Conservation (phyloP, 1,284 basidiomycete species). For the Limonomyces culmigenus region DNA sequence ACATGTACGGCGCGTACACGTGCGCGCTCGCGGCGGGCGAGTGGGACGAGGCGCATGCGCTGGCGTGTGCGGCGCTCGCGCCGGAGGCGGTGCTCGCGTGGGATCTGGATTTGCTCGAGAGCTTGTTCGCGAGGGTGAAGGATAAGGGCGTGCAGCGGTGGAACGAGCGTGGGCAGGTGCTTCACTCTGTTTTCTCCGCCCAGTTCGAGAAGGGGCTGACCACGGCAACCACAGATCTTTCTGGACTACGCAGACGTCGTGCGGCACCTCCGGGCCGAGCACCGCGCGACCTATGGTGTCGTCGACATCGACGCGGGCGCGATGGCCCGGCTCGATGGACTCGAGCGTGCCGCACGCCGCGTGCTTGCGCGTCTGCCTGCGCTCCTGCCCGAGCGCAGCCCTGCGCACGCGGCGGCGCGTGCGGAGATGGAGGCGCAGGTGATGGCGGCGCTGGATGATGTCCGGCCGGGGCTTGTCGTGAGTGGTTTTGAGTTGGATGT, state of each 20-base stretch:
- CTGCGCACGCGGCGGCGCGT: constrained; percentile 49
- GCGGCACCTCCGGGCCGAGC: constrained; percentile 39
- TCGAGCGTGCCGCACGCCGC: constrained; percentile 44
- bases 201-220: constrained; percentile 2
- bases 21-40: constrained; percentile 57
- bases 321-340: constrained; percentile 37
- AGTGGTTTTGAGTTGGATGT: constrained; percentile 12
- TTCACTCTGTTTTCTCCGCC: constrained; percentile 8
- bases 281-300: constrained; percentile 26
- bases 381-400: constrained; percentile 36
- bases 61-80: constrained; percentile 73
- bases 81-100: constrained; percentile 78
- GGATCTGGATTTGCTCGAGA: constrained; percentile 58
- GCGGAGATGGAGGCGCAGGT: constrained; percentile 57
- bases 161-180: constrained; percentile 66
- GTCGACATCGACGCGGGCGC: constrained; percentile 26
- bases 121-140: constrained; percentile 58
- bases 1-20: constrained; percentile 66
- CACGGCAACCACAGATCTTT: constrained; percentile 42
- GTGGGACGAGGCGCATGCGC: constrained; percentile 62
- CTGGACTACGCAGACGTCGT: constrained; percentile 56
- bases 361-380: constrained; percentile 60
- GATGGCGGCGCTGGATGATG: constrained; percentile 39
- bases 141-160: constrained; percentile 53
- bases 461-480: constrained; percentile 44